Conservation (phyloP, 2,329 filamentous ascomycete species). For the Helotiales sp. region DNA sequence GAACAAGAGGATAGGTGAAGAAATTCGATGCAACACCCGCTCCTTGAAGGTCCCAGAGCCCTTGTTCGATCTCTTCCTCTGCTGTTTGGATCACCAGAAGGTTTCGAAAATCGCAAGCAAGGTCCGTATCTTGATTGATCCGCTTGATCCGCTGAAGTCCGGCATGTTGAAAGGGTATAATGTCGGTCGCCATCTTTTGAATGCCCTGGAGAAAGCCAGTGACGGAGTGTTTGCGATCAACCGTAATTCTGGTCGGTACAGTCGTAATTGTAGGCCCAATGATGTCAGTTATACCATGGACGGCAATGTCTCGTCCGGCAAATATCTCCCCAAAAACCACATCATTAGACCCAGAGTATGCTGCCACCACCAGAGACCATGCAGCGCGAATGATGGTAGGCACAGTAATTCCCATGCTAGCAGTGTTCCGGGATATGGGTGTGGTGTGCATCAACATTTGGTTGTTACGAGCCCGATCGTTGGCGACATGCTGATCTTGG, state of each 20-base stretch:
- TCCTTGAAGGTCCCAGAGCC: neutral
- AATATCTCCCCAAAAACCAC: constrained; percentile 51
- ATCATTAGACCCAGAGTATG: constrained; percentile 47
- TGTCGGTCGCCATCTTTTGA: constrained; percentile 9
- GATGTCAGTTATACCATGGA: constrained; percentile 48
- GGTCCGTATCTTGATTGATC: constrained; percentile 21
- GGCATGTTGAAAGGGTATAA: constrained; percentile 56
- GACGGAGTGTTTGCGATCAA: constrained; percentile 27
- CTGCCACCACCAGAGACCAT: constrained; percentile 48
- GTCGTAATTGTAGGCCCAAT: constrained; percentile 50
- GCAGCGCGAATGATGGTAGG: constrained; percentile 38
- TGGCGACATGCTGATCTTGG: neutral
- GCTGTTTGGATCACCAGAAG: constrained; percentile 32
- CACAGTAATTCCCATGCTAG: constrained; percentile 21
- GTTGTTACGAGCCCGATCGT: neutral
- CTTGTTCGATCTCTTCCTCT: neutral
- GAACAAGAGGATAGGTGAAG: neutral
- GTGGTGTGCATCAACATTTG: neutral
- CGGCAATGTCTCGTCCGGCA: constrained; percentile 48
- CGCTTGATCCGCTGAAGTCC: constrained; percentile 33
- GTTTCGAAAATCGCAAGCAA: constrained; percentile 32
- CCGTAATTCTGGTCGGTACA: constrained; percentile 47
- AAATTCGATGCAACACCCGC: neutral
- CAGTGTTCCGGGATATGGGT: neutral
- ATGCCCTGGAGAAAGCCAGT: neutral